Percentiles rank a stretch among this genome's conserved stretches.
These are phyloP conservation scores for Xylariales sp. DNA, from an alignment of 2,329 filamentous ascomycete genomes.

Conservation along the genomic window DNA sequence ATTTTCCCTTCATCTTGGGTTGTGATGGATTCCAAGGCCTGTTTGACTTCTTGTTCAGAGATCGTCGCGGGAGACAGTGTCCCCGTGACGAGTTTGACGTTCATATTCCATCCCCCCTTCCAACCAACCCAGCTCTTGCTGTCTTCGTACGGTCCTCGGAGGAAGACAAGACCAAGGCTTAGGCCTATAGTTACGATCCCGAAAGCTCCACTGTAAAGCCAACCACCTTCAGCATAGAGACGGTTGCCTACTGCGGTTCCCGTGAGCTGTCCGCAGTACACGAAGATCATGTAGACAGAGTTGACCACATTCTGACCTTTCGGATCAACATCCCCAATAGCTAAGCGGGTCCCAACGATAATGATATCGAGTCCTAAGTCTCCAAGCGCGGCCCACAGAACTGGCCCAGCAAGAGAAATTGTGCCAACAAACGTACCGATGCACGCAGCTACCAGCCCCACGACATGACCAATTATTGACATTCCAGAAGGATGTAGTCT, in stretches of 20 bases:
- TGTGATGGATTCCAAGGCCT: too few species aligned
- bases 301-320: slow-evolving; percentile 31
- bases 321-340: slow-evolving; percentile 22
- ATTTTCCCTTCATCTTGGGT: too few species aligned
- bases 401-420: slow-evolving; percentile 25
- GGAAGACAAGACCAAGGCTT: slow-evolving; percentile 16
- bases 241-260: slow-evolving; percentile 26
- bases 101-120: slow-evolving; percentile 24
- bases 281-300: slow-evolving; percentile 28
- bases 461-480: slow-evolving; percentile 16
- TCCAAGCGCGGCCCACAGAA: slow-evolving; percentile 26
- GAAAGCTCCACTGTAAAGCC: slow-evolving; percentile 23
- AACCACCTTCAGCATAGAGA: slow-evolving; percentile 25
- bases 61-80: too few species aligned
- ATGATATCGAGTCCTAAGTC: slow-evolving; percentile 27
- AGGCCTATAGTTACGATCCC: slow-evolving; percentile 23
- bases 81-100: slow-evolving; percentile 10
- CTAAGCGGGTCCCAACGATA: slow-evolving; percentile 25
- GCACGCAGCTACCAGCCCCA: slow-evolving; percentile 14
- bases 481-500: slow-evolving; percentile 20
- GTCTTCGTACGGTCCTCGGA: slow-evolving; percentile 24
- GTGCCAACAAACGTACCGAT: slow-evolving; percentile 25
- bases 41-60: too few species aligned
- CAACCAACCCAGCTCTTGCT: slow-evolving; percentile 26
- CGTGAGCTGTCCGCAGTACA: slow-evolving; percentile 26